These are phyloP conservation scores for Heterobasidion parviporum DNA, from an alignment of 1,284 basidiomycete species.

Conservation along the genomic window DNA sequence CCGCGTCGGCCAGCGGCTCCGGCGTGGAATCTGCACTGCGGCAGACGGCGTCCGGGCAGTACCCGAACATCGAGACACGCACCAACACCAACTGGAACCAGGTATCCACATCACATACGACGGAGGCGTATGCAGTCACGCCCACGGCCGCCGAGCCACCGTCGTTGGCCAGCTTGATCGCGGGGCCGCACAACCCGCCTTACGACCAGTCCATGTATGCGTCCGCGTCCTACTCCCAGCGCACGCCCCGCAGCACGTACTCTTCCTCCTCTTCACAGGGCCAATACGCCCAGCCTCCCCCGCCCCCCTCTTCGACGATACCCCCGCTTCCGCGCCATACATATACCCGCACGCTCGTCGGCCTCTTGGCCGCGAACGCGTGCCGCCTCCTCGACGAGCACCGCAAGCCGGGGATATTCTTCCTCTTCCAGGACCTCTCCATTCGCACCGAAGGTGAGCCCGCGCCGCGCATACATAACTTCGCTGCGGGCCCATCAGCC, in stretches of 20 bases:
- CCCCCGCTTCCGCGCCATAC: slow-evolving; percentile 50
- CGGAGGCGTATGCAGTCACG: slow-evolving; percentile 14
- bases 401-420: slow-evolving; percentile 78
- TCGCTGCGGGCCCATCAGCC: background rate
- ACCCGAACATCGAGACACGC: background rate
- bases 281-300: slow-evolving; percentile 20
- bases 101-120: background rate
- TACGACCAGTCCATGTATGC: slow-evolving; percentile 26
- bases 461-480: background rate
- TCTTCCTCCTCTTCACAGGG: slow-evolving; percentile 11
- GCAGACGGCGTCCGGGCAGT: background rate
- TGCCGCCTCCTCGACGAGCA: slow-evolving; percentile 77
- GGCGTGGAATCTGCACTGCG: background rate
- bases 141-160: background rate
- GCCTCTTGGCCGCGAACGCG: slow-evolving; percentile 78
- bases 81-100: background rate
- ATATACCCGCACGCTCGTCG: slow-evolving; percentile 83
- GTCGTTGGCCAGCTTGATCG: background rate
- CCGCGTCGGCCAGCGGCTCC: background rate
- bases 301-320: slow-evolving; percentile 25
- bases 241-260: slow-evolving; percentile 17
- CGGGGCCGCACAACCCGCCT: slow-evolving; percentile 11
- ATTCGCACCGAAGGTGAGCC: slow-evolving; percentile 74
- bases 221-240: slow-evolving; percentile 26
- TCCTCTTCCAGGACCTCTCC: slow-evolving; percentile 82